A percentile compares a stretch with the other conserved stretches of the same genome.
These are phyloP conservation scores for Trametes versicolor DNA, from an alignment of 1,284 basidiomycete species.

Conservation along the genomic window DNA sequence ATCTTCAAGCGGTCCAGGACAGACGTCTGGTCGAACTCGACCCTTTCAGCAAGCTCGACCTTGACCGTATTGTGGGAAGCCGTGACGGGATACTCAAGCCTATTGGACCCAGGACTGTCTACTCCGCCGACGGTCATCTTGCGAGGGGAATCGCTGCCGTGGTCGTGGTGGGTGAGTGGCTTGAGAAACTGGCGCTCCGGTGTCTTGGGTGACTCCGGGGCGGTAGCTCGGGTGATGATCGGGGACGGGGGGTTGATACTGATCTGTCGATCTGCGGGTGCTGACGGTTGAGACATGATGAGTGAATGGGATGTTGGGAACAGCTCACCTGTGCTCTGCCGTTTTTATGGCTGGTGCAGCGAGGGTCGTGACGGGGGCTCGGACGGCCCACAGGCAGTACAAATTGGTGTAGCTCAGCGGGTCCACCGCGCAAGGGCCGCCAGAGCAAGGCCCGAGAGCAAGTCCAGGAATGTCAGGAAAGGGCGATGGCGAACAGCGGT, in stretches of 20 bases:
- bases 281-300: background rate
- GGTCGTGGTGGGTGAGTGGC: background rate
- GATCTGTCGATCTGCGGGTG: no score
- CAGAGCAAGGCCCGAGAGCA: background rate
- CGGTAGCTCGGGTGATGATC: no score
- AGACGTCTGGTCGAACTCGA: background rate
- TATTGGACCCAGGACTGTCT: background rate
- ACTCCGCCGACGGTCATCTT: background rate
- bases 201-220: no score
- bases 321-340: background rate
- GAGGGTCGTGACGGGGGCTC: background rate
- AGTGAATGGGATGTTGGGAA: background rate
- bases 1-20: background rate
- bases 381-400: background rate
- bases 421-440: background rate
- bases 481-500: background rate
- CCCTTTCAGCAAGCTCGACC: background rate
- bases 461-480: background rate
- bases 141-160: background rate
- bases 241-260: no score
- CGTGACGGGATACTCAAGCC: background rate
- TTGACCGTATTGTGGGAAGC: background rate
- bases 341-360: background rate
- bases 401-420: background rate
- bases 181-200: background rate